Base-by-base conservation (phyloP, 345 rosid genomes). In the Dovyalis caffra region DNA sequence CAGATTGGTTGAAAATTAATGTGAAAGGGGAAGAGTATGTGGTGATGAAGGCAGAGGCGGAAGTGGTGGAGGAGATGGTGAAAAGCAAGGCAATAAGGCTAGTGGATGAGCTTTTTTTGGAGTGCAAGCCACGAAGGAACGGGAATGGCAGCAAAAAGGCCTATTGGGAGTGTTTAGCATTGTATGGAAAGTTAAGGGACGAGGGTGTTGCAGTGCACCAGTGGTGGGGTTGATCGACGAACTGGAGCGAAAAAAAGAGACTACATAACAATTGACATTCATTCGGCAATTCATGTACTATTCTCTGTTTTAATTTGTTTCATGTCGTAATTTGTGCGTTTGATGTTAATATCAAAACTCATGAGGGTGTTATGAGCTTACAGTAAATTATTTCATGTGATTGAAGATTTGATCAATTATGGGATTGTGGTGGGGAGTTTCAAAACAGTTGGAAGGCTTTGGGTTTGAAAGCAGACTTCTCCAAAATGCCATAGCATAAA, bases 51-150 rank as follows among this genome's bases (percentile, higher is more conserved):
- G 95, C 97, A 10, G 89, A 91, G 71, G 92, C 91, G 0, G 94
- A 92, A 71, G 84, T 84, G 20, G 94, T 91, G 70, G 94, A 89
- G 65, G 96, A 89, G 72, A 83, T 90, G 86, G 77, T 89, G 88
- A 90, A 75, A 77, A 89, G 83, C 76, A 82, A 79, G 74, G 84
- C 89, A 18, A 84, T 86, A 16, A 77, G 81, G 65, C 71, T 92
- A 74, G 92, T 92, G 35, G 96, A 92, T 71, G 97, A 92, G 84
- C 88, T 90, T 58, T 92, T 88, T 89, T 81, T 92, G 92, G 97
- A 90, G 58, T 91, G 93, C 84, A 91, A 84, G 84, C 93, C 92
- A 40, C 77, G 80, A 69, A 64, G 69, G 68, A n/a, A 83, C 62
- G 66, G 74, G 74, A 78, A 72, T 26, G 71, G 85, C 58, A 82